Evolutionary conservation across 495 filamentous ascomycete genomes (phyloP).

Genomic region (Penicillium angulare): DNA sequence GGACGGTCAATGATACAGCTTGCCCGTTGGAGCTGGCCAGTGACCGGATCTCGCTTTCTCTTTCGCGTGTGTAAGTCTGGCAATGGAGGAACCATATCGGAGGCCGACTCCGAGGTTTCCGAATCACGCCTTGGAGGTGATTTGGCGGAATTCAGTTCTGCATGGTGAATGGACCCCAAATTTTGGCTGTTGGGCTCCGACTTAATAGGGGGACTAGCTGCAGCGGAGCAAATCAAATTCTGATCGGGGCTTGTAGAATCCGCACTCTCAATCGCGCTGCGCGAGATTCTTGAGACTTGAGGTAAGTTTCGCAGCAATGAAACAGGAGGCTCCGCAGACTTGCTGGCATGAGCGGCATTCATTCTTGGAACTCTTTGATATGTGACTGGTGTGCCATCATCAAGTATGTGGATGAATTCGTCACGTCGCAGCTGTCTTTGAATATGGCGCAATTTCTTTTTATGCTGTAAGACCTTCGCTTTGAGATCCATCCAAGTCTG

Average conservation of each 20-base stretch:
- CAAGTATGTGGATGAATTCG: constrained; percentile 29
- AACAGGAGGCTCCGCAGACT: not conserved
- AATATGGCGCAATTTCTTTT: constrained; percentile 36
- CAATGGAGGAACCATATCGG: constrained; percentile 34
- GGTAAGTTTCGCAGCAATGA: not conserved
- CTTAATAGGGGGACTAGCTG: not conserved
- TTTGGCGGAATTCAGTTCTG: not conserved
- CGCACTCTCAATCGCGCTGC: not conserved
- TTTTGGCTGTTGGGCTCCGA: not conserved
- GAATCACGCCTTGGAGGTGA: not conserved
- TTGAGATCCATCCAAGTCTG: constrained; percentile 29
- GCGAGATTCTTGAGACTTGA: not conserved
- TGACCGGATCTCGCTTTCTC: constrained; percentile 16
- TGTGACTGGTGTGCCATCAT: constrained; percentile 23
- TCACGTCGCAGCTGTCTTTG: constrained; percentile 28
- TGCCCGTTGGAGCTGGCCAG: not conserved
- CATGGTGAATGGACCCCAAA: not conserved
- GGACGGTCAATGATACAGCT: constrained; percentile 16
- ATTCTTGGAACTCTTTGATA: constrained; percentile 23
- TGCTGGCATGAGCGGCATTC: not conserved
- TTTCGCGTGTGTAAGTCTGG: constrained; percentile 27
- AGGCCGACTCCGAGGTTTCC: constrained; percentile 20
- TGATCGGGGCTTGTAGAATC: not conserved
- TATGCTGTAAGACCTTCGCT: constrained; percentile 33
- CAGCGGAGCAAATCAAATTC: not conserved